Percentiles rank a stretch among this genome's conserved stretches.
Conservation (phyloP, 768 basidiomycete species). For the Mycena pura region DNA sequence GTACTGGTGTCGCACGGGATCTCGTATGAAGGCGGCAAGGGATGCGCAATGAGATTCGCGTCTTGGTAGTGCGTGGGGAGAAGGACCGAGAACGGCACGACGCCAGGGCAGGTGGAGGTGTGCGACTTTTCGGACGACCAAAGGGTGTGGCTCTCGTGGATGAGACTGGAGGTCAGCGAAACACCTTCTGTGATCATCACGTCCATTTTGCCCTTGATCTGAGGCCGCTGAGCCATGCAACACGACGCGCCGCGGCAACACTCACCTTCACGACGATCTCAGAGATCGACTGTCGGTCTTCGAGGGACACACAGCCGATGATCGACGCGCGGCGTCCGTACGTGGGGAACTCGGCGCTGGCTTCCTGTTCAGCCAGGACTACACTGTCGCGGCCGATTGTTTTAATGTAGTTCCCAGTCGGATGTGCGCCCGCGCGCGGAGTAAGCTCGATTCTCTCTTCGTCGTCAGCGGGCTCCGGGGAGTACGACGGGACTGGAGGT, state of each 20-base stretch:
- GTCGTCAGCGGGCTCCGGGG: slow-evolving; percentile 54
- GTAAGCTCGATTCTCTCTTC: slow-evolving; percentile 62
- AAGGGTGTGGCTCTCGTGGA: slow-evolving; percentile 40
- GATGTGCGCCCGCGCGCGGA: slow-evolving; percentile 35
- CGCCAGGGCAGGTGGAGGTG: slow-evolving; percentile 32
- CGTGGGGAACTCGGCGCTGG: slow-evolving; percentile 42
- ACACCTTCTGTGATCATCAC: slow-evolving; percentile 43
- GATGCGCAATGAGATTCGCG: slow-evolving; percentile 31
- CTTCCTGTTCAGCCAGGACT: slow-evolving; percentile 55
- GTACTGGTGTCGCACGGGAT: slow-evolving; percentile 39
- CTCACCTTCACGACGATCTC: slow-evolving; percentile 53
- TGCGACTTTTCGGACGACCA: slow-evolving; percentile 36
- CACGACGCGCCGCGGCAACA: background rate
- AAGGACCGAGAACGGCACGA: slow-evolving; percentile 47
- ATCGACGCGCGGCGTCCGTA: slow-evolving; percentile 52
- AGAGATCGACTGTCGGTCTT: slow-evolving; percentile 42
- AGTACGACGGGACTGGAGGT: slow-evolving; percentile 61
- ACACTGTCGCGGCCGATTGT: slow-evolving; percentile 49
- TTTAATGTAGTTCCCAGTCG: slow-evolving; percentile 47
- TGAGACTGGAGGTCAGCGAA: slow-evolving; percentile 37
- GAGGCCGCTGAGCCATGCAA: background rate
- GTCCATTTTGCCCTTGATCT: slow-evolving; percentile 54
- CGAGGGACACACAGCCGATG: slow-evolving; percentile 51
- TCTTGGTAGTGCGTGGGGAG: slow-evolving; percentile 56
- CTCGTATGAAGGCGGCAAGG: slow-evolving; percentile 58